A percentile compares a stretch with the other conserved stretches of the same genome.
phyloP scores from a whole-genome alignment of 108 stramenopile species.

The Tribonema minus region DNA sequence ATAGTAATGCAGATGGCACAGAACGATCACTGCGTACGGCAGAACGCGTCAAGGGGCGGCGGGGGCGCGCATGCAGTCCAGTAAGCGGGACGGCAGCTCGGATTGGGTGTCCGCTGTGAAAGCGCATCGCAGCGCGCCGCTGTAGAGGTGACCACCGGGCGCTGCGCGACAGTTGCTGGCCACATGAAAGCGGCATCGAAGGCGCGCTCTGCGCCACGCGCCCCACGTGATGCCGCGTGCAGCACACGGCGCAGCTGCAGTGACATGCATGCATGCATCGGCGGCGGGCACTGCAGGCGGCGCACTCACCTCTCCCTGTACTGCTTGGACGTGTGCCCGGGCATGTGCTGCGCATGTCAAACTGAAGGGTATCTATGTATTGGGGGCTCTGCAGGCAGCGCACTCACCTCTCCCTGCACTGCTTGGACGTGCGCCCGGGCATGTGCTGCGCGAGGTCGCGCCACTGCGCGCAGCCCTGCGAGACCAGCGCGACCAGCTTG shows the following conservation, averaged over 20 bases:
- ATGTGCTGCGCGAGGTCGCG: conserved; percentile 8
- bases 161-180: no score
- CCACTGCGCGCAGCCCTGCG: conserved; percentile 6
- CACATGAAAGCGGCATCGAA: no score
- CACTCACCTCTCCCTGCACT: background rate
- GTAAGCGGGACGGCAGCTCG: no score
- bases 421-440: conserved; percentile 15
- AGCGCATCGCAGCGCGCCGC: no score
- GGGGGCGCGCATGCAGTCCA: no score
- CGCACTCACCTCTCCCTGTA: background rate
- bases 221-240: no score
- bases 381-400: background rate
- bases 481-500: conserved; percentile 3
- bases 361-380: background rate
- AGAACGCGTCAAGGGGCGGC: no score
- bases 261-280: background rate
- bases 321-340: background rate
- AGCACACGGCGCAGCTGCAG: conserved; percentile 4
- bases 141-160: no score
- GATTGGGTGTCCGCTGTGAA: no score
- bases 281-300: background rate
- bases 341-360: background rate
- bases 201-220: no score
- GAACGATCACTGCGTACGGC: no score
- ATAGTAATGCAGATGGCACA: no score